A percentile compares a stretch with the other conserved stretches of the same genome.
Evolutionary conservation across 2,329 filamentous ascomycete species (phyloP).

Genomic region (Calonectria hawksworthii): DNA sequence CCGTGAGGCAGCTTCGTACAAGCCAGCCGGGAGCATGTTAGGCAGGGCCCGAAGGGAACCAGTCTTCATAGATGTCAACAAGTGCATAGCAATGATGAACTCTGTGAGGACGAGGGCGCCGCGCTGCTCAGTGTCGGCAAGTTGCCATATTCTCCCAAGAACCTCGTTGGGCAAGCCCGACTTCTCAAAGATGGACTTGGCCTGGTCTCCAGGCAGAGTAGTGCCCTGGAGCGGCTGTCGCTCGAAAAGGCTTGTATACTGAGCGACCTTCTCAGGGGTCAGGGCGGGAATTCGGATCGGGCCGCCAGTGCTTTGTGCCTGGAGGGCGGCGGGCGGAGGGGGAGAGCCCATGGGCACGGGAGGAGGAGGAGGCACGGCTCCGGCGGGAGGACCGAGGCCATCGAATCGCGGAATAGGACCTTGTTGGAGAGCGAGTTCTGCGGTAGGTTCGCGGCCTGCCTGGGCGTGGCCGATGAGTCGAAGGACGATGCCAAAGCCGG

Average conservation of each 20-base stretch:
- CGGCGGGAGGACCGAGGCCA: conserved; percentile 67
- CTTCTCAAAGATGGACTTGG: conserved; percentile 95
- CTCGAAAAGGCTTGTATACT: conserved; percentile 92
- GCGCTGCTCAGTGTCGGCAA: conserved; percentile 93
- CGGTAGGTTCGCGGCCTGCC: conserved; percentile 83
- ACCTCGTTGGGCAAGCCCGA: conserved; percentile 90
- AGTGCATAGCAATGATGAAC: conserved; percentile 98
- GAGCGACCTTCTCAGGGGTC: conserved; percentile 87
- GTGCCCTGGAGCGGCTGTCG: conserved; percentile 82
- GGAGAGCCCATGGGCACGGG: conserved; percentile 51
- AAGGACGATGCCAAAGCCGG: conserved; percentile 93
- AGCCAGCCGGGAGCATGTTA: conserved; percentile 81
- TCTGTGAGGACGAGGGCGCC: conserved; percentile 89
- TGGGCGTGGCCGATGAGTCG: conserved; percentile 97
- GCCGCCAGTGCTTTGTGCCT: conserved; percentile 72
- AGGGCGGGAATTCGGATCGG: conserved; percentile 91
- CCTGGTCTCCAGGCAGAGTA: conserved; percentile 82
- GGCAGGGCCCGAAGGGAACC: conserved; percentile 85
- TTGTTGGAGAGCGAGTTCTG: conserved; percentile 85
- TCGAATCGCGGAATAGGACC: conserved; percentile 95
- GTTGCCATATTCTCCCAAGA: conserved; percentile 94
- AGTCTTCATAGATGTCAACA: conserved; percentile 91
- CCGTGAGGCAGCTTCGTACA: conserved; percentile 92
- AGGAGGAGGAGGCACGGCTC: conserved; percentile 61
- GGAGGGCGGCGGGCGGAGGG: conserved; percentile 65